Conservation (phyloP, 257 asterid genomes). For the Coffea canephora region DNA sequence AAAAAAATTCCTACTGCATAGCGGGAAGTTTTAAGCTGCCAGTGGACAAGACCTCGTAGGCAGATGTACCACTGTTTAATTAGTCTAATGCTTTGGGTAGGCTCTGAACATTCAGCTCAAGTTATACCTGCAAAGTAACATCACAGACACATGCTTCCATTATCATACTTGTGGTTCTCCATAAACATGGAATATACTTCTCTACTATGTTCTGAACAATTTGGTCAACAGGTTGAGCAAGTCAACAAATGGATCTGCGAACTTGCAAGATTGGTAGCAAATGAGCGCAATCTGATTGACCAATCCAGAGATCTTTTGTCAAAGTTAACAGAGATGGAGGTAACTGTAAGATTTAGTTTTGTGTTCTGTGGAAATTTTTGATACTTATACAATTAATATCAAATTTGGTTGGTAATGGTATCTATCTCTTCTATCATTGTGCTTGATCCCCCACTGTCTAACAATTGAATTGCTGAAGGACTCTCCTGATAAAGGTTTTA, state of each 20-base stretch:
- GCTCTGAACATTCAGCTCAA: neutral
- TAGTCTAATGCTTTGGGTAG: neutral
- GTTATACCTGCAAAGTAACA: neutral
- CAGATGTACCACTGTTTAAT: neutral
- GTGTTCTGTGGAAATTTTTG: neutral
- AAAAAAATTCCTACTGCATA: too few species aligned
- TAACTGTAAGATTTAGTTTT: constrained; percentile 13
- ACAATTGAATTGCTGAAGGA: neutral
- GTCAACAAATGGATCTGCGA: constrained; percentile 48
- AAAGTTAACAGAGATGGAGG: constrained; percentile 59
- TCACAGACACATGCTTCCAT: neutral
- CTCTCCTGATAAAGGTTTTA: constrained; percentile 24
- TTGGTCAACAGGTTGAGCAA: constrained; percentile 57
- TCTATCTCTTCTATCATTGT: neutral
- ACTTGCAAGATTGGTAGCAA: constrained; percentile 47
- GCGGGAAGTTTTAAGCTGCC: neutral
- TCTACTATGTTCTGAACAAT: neutral
- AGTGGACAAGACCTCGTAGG: neutral
- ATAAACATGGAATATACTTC: neutral
- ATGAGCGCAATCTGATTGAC: constrained; percentile 48
- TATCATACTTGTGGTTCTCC: neutral
- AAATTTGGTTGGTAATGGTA: neutral
- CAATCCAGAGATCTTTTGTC: constrained; percentile 62
- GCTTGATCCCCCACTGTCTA: neutral
- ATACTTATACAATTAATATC: neutral